Evolutionary conservation across 306 rosid species (phyloP).

Genomic region (Rosa lucieae): DNA sequence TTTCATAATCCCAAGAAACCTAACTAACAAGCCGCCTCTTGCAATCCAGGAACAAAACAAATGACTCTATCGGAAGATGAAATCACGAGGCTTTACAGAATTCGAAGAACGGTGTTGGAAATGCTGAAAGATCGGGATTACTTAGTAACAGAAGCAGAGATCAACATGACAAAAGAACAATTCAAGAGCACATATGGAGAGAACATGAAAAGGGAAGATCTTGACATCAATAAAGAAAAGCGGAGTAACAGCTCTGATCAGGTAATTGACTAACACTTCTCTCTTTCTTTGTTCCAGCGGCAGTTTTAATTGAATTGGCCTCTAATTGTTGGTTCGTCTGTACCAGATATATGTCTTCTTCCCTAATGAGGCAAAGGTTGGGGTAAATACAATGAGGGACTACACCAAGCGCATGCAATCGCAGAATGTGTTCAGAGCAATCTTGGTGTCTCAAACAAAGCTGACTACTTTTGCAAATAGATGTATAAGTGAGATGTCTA

Average conservation of each 20-base stretch:
- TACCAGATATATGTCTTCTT: slow-evolving; percentile 67
- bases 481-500: slow-evolving; percentile 39
- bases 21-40: background rate
- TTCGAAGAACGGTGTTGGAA: slow-evolving; percentile 59
- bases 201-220: slow-evolving; percentile 66
- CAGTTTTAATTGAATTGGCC: no score
- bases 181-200: slow-evolving; percentile 43
- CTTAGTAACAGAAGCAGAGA: slow-evolving; percentile 53
- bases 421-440: slow-evolving; percentile 61
- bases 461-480: slow-evolving; percentile 53
- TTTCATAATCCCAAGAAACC: background rate
- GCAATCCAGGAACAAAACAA: background rate
- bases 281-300: background rate
- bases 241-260: background rate
- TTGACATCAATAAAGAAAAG: slow-evolving; percentile 44
- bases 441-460: slow-evolving; percentile 56
- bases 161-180: slow-evolving; percentile 53
- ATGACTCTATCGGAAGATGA: slow-evolving; percentile 67
- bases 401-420: slow-evolving; percentile 64
- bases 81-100: slow-evolving; percentile 34
- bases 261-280: background rate
- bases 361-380: slow-evolving; percentile 63
- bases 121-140: slow-evolving; percentile 62
- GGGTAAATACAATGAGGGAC: slow-evolving; percentile 48
- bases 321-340: slow-evolving; percentile 15